These are phyloP conservation scores for Blakeslea trispora DNA, from an alignment of 371 early-diverging fungal genomes.

Conservation along the genomic window DNA sequence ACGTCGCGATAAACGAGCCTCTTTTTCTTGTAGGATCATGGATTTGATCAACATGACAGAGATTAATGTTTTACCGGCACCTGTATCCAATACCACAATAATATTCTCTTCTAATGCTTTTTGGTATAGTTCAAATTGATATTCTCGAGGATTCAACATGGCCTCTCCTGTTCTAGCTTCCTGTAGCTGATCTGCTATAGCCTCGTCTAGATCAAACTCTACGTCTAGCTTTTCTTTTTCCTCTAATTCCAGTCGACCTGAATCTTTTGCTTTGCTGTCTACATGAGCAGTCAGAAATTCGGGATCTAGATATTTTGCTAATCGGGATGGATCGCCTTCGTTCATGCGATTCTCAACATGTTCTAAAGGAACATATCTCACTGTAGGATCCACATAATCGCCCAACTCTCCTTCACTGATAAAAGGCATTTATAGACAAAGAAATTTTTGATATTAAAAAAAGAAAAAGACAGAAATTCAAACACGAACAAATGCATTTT, in stretches of 20 bases:
- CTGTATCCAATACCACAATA: slow-evolving; percentile 89
- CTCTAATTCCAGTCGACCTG: slow-evolving; percentile 26
- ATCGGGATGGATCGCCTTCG: slow-evolving; percentile 17
- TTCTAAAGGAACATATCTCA: slow-evolving; percentile 19
- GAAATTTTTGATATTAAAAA: too few relatives aligned
- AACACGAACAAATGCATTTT: too few relatives aligned
- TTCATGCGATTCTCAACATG: slow-evolving; percentile 38
- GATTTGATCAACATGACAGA: slow-evolving; percentile 84
- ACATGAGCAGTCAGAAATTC: slow-evolving; percentile 34
- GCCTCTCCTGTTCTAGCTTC: slow-evolving; percentile 14
- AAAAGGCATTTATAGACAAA: too few relatives aligned
- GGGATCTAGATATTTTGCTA: slow-evolving; percentile 39
- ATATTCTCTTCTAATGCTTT: slow-evolving; percentile 72
- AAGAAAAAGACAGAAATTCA: too few relatives aligned
- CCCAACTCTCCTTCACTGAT: slow-evolving; percentile 2
- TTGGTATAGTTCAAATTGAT: slow-evolving; percentile 78
- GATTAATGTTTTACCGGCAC: slow-evolving; percentile 92
- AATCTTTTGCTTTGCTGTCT: slow-evolving; percentile 21
- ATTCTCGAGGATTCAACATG: slow-evolving; percentile 62
- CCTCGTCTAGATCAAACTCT: slow-evolving; percentile 19
- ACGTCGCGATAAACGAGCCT: slow-evolving; percentile 29
- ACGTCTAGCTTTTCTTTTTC: slow-evolving; percentile 31
- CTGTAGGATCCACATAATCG: slow-evolving; percentile 17
- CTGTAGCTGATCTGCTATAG: slow-evolving; percentile 18
- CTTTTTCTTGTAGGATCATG: slow-evolving; percentile 47